A percentile compares a stretch with the other conserved stretches of the same genome.
Evolutionary conservation across 2,329 filamentous ascomycete genomes (phyloP).

Genomic region (Fusarium sambucinum): DNA sequence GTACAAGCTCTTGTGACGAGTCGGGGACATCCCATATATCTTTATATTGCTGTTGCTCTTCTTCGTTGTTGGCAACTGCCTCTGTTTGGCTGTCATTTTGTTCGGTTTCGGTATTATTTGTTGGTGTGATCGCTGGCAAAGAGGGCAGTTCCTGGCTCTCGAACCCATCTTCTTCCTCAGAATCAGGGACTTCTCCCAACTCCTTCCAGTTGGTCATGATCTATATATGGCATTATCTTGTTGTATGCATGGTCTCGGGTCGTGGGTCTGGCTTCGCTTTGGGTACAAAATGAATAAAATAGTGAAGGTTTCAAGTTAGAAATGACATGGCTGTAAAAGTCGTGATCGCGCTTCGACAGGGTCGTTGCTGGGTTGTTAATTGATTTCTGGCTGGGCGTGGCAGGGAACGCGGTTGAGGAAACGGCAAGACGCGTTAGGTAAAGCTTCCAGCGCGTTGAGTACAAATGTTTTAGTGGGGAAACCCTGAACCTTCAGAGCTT

Average conservation of each 20-base stretch:
- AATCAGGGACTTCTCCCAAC: constrained; percentile 64
- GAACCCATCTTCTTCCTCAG: constrained; percentile 61
- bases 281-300: background rate
- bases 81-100: background rate
- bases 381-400: constrained; percentile 35
- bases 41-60: constrained; percentile 21
- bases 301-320: constrained; percentile 9
- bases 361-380: constrained; percentile 32
- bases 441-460: constrained; percentile 16
- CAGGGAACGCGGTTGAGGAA: constrained; percentile 46
- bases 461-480: constrained; percentile 24
- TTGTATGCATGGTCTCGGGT: constrained; percentile 23
- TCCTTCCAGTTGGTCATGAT: constrained; percentile 64
- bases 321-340: constrained; percentile 17
- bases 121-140: constrained; percentile 1
- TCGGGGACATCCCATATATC: constrained; percentile 56
- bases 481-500: constrained; percentile 12
- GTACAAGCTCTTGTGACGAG: constrained; percentile 50
- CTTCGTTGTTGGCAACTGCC: background rate
- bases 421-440: constrained; percentile 47
- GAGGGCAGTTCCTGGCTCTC: constrained; percentile 52
- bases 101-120: constrained; percentile 10
- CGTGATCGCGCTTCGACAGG: constrained; percentile 18
- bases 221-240: constrained; percentile 47
- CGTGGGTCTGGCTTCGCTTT: background rate